Evolutionary conservation across 2,329 filamentous ascomycete genomes (phyloP), one percentile per base, ranked within the genome.

Genomic region (Monilinia polystroma): DNA sequence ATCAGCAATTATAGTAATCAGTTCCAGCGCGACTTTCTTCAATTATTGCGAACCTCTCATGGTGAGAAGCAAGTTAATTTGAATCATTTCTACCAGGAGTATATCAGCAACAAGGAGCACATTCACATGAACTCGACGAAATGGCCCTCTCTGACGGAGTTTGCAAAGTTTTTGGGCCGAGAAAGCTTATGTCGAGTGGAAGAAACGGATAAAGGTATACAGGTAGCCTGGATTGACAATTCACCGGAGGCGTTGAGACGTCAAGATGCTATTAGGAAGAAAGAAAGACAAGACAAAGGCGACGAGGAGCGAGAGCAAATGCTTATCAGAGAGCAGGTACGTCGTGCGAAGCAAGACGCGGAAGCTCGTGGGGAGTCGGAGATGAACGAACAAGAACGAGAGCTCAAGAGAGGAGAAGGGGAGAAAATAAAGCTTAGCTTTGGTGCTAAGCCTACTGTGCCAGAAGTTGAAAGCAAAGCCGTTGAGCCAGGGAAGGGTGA

Each of bases 81-180:
- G 63, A 99, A 99, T 75, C 88, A 91, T 69, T 98, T 98, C 77
- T 99, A 99, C 79, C 92, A 98, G 77, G 89, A 93, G 75, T 95
- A 96, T 74, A 97, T 98, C 72, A 84, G 87, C 20, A 90, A 94
- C 72, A 93, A 93, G 77, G 85, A 92, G 74, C 94, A 98, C 76
- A 82, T 95, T 11, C 95, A 98, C 76, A 93, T 98, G 90, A 97
- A 97, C 78, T 84, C 92, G 10, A 98, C 95, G 0, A 89, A 90
- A 74, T 98, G 93, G 93, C 86, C 89, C 4, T 91, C 87, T 64
- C 80, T 99, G 72, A 94, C 93, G 3, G 93, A 98, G 73, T 96
- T 97, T 76, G 92, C 91, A 18, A 96, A 97, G 75, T 81, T 91
- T 74, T 80, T 99, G 1, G 93, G 94, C 0, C 81, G 90, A 29